Percentiles rank a stretch among this genome's conserved stretches.
Conservation (phyloP, 2,329 filamentous ascomycete genomes). For the Aspergillus sp. region DNA sequence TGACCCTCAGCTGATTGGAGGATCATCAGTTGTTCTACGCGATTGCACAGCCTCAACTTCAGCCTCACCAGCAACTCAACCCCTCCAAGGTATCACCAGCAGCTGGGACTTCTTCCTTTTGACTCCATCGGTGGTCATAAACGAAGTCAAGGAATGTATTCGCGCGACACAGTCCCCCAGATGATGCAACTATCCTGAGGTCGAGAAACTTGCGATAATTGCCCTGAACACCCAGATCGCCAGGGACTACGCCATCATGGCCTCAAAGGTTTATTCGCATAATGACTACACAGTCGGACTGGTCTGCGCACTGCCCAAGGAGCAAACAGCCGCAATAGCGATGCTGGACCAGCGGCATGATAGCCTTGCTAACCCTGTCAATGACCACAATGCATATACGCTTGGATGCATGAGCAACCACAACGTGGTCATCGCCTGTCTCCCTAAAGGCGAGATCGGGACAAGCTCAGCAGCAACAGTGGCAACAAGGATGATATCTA, state of each 20-base stretch:
- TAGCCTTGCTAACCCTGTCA: not conserved
- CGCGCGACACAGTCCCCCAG: too few species aligned
- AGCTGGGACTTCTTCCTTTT: too few species aligned
- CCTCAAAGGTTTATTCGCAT: not conserved
- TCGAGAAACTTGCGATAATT: too few species aligned
- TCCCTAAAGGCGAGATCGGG: constrained; percentile 15
- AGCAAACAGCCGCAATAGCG: constrained; percentile 22
- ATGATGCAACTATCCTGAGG: too few species aligned
- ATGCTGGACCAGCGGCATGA: constrained; percentile 21
- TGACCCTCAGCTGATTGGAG: too few species aligned
- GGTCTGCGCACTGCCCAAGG: constrained; percentile 21
- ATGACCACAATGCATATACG: constrained; percentile 19
- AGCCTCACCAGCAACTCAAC: too few species aligned
- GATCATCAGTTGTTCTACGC: too few species aligned
- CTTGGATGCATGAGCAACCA: constrained; percentile 21
- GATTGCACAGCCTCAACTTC: too few species aligned
- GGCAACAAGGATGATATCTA: constrained; percentile 16
- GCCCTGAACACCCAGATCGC: not conserved
- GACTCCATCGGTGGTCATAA: too few species aligned
- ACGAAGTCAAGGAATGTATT: too few species aligned
- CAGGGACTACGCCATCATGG: not conserved
- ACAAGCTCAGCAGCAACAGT: constrained; percentile 15
- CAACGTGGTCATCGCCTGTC: constrained; percentile 21
- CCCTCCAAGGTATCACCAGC: too few species aligned
- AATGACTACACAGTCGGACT: constrained; percentile 22